Conservation (phyloP, 257 asterid species). For the Solanum raphanifolium region DNA sequence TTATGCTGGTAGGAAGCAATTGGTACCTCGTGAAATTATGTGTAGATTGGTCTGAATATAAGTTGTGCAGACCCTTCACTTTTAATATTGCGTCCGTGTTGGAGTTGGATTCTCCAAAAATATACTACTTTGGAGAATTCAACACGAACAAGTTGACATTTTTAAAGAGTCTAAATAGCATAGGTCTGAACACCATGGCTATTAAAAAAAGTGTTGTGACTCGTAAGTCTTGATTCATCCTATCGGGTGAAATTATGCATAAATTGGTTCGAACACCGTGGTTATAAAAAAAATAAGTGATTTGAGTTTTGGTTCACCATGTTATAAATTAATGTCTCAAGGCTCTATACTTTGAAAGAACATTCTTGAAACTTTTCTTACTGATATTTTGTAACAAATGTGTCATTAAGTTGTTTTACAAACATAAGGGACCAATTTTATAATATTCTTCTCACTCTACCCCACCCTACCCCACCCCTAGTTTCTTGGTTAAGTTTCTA, state of each 20-base stretch:
- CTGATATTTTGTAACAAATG: background rate
- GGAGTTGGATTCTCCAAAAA: background rate
- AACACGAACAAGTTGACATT: accelerated
- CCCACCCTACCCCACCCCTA: background rate
- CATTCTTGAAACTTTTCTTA: background rate
- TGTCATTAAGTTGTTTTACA: background rate
- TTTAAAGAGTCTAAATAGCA: background rate
- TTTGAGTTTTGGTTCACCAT: background rate
- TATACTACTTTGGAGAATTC: too few species aligned
- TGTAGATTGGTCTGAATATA: background rate
- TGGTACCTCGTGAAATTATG: background rate
- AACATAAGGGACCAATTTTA: background rate
- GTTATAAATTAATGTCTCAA: background rate
- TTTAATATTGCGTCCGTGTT: background rate
- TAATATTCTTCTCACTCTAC: background rate
- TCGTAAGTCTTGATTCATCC: background rate
- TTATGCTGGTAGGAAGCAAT: background rate
- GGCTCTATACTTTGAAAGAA: background rate
- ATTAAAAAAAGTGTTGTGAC: background rate
- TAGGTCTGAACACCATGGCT: background rate
- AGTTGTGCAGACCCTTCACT: background rate
- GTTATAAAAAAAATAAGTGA: background rate
- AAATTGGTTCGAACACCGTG: background rate
- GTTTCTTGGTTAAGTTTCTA: background rate
- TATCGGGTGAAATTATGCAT: background rate